These are phyloP conservation scores for Tilletia caries DNA, from an alignment of 1,284 basidiomycete species.

Conservation along the genomic window DNA sequence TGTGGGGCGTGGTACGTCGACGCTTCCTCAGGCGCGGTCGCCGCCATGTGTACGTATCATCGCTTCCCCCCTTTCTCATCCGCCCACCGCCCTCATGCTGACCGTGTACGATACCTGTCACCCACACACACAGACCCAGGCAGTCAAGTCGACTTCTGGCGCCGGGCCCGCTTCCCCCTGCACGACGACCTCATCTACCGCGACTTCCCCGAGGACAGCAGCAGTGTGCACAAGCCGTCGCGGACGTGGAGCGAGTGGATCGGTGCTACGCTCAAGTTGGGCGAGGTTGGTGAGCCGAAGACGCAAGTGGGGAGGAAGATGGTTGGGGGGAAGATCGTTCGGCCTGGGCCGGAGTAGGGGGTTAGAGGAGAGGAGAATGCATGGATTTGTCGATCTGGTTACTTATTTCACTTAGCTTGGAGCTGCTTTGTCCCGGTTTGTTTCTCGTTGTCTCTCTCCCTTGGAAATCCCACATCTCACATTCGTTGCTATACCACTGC, in stretches of 20 bases:
- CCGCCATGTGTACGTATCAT: constrained; percentile 7
- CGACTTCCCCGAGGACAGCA: neutral
- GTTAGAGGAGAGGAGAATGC: too few species aligned
- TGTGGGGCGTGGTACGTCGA: constrained; percentile 33
- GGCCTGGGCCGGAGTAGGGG: neutral
- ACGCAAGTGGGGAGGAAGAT: neutral
- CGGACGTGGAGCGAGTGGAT: constrained; percentile 12
- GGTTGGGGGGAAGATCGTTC: constrained; percentile 1
- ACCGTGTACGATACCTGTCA: too few species aligned
- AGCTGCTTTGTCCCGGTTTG: too few species aligned
- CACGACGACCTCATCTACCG: constrained; percentile 12
- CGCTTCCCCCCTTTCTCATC: neutral
- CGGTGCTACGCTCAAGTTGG: neutral
- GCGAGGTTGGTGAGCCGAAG: neutral
- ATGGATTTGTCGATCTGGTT: too few species aligned
- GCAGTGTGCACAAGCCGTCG: constrained; percentile 1
- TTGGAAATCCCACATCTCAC: too few species aligned
- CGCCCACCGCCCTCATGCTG: neutral
- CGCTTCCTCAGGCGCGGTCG: neutral
- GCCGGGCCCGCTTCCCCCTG: neutral
- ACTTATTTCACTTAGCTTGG: too few species aligned
- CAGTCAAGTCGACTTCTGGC: constrained; percentile 11
- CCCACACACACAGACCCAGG: constrained; percentile 1
- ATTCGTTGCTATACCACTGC: too few species aligned
- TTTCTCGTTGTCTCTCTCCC: too few species aligned